phyloP scores from a whole-genome alignment of 2,329 filamentous ascomycete genomes.

The Sporothrix phasma region DNA sequence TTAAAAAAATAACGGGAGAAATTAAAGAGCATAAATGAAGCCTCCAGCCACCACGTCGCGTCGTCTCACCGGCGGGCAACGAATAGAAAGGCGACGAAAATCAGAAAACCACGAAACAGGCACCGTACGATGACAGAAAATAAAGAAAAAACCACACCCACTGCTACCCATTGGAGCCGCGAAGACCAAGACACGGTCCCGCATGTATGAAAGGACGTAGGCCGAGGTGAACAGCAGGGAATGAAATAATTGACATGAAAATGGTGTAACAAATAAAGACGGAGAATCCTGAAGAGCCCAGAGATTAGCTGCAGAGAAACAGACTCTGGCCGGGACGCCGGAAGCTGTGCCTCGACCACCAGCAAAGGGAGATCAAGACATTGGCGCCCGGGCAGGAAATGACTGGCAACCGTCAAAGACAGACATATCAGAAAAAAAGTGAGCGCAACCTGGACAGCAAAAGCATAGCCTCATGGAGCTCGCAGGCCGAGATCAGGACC shows the following conservation, averaged over 20 bases:
- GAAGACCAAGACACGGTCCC: background rate
- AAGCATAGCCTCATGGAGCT: background rate
- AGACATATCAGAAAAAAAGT: background rate
- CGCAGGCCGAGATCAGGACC: background rate
- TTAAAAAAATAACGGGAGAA: background rate
- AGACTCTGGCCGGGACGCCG: background rate
- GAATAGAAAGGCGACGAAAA: slow-evolving; percentile 2
- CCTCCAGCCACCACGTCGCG: background rate
- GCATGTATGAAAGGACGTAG: background rate
- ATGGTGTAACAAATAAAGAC: too few species aligned
- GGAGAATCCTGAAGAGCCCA: too few species aligned
- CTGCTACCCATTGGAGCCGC: background rate
- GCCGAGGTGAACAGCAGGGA: background rate
- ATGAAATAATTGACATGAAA: too few species aligned
- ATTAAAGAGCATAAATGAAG: background rate
- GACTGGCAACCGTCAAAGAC: background rate
- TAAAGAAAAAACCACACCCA: background rate
- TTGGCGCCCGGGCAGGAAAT: background rate
- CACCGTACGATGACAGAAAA: background rate
- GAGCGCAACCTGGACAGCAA: background rate
- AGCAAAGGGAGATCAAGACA: slow-evolving; percentile 2
- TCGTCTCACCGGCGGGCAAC: background rate
- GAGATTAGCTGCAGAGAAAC: too few species aligned
- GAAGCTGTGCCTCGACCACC: background rate
- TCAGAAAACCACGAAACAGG: background rate